A percentile compares a stretch with the other conserved stretches of the same genome.
Evolutionary conservation across 257 asterid genomes (phyloP).

Genomic region (Capsicum baccatum): DNA sequence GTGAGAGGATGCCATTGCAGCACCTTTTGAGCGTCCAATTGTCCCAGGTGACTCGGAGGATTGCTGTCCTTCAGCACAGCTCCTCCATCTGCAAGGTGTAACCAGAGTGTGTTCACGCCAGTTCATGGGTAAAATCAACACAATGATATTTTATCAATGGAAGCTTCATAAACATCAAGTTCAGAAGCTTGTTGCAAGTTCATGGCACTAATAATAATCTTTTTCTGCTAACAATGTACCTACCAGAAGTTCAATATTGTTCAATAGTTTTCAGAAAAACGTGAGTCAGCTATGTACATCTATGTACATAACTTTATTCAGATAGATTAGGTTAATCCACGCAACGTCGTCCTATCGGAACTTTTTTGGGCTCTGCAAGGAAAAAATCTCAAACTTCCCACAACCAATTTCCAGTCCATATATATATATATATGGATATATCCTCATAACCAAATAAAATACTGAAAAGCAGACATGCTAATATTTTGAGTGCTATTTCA

Average conservation of each 20-base stretch:
- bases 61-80: constrained; percentile 76
- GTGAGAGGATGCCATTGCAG: constrained; percentile 78
- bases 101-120: constrained; percentile 23
- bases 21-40: constrained; percentile 96
- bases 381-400: constrained; percentile 8
- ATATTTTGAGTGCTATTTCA: neutral
- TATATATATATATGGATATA: neutral
- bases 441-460: neutral
- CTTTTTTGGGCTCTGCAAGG: constrained; percentile 10
- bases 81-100: constrained; percentile 79
- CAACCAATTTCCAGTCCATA: neutral
- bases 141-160: neutral
- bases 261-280: neutral
- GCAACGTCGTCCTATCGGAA: neutral
- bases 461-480: neutral
- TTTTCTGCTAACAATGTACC: constrained; percentile 7
- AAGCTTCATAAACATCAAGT: neutral
- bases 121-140: constrained; percentile 29
- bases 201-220: neutral
- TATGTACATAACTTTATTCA: neutral
- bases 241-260: neutral
- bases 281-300: neutral
- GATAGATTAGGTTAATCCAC: constrained; percentile 3
- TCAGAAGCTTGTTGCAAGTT: constrained; percentile 2
- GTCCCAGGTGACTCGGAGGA: constrained; percentile 83